A percentile compares a stretch with the other conserved stretches of the same genome.
Evolutionary conservation across 441 rosid species (phyloP).

Genomic region (Pelargonium fulgidum): DNA sequence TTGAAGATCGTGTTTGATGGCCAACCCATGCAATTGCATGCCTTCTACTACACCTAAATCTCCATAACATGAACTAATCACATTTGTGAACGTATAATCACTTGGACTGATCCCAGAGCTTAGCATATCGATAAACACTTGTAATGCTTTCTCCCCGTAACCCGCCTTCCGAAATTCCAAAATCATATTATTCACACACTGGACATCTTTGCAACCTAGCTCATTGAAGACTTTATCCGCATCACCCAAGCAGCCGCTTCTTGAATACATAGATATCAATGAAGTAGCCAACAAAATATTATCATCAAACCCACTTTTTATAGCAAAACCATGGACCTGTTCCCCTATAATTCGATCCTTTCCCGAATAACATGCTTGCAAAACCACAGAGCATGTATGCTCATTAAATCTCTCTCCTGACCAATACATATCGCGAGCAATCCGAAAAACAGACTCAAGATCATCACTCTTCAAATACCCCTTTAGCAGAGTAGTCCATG

Average conservation of each 20-base stretch:
- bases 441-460: conserved; percentile 12
- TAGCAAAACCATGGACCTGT: conserved; percentile 28
- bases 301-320: conserved; percentile 27
- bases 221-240: conserved; percentile 25
- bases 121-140: conserved; percentile 20
- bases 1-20: conserved; percentile 22
- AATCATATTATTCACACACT: conserved; percentile 34
- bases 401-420: conserved; percentile 29
- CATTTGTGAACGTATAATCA: conserved; percentile 31
- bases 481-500: conserved; percentile 32
- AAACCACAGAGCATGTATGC: conserved; percentile 32
- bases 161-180: conserved; percentile 31
- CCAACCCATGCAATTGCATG: conserved; percentile 31
- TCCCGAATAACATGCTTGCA: conserved; percentile 24
- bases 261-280: conserved; percentile 28
- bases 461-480: conserved; percentile 27
- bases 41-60: conserved; percentile 22
- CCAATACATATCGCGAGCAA: conserved; percentile 20
- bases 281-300: conserved; percentile 32
- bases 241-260: conserved; percentile 21
- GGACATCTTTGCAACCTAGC: conserved; percentile 26
- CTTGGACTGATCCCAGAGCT: conserved; percentile 24
- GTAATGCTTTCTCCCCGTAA: conserved; percentile 20
- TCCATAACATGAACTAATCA: conserved; percentile 22
- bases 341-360: conserved; percentile 24